These are phyloP conservation scores for Populus hybrid DNA, from an alignment of 441 rosid genomes.

Conservation along the genomic window DNA sequence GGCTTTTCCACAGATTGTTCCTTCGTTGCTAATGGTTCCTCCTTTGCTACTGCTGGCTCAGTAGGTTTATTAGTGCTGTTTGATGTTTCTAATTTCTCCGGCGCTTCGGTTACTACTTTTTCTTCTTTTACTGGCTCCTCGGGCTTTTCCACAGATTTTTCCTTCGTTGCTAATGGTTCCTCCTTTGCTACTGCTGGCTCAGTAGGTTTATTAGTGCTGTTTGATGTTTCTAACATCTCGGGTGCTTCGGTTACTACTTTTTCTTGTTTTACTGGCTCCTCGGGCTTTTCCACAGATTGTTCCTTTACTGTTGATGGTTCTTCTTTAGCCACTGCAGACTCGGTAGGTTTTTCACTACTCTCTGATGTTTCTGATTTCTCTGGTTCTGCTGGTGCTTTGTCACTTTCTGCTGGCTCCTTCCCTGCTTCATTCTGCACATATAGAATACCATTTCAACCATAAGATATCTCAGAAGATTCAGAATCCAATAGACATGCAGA, in stretches of 20 bases:
- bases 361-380: not conserved
- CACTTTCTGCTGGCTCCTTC: slow-evolving; percentile 17
- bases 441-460: not conserved
- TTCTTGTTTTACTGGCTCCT: too few relatives aligned
- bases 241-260: too few relatives aligned
- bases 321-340: not conserved
- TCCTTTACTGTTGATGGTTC: too few relatives aligned
- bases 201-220: too few relatives aligned
- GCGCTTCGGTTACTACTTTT: not conserved
- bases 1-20: not conserved
- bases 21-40: not conserved
- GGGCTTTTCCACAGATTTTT: not conserved
- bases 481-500: not conserved
- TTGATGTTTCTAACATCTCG: too few relatives aligned
- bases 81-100: slow-evolving; percentile 10
- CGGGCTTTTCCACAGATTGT: too few relatives aligned
- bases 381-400: not conserved
- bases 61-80: not conserved
- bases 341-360: not conserved
- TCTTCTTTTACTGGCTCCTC: not conserved
- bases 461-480: not conserved
- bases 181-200: not conserved
- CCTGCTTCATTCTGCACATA: slow-evolving; percentile 28
- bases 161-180: not conserved
- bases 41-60: not conserved